phyloP scores from a whole-genome alignment of 2,329 filamentous ascomycete genomes.

The Neonectria sp. region DNA sequence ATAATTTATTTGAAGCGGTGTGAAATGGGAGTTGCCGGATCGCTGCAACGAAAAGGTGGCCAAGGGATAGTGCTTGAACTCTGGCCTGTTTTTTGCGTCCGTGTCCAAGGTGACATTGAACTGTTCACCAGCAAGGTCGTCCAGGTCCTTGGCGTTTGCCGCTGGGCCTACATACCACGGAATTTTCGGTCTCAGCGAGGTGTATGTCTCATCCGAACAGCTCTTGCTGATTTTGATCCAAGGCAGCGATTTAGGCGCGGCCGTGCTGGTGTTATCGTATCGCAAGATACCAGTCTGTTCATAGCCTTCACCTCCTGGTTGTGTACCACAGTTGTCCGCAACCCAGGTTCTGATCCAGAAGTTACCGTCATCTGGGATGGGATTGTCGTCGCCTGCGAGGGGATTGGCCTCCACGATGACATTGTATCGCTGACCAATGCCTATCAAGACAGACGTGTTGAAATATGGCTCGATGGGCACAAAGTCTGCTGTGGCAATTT shows the following conservation, averaged over 20 bases:
- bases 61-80: constrained; percentile 31
- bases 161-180: constrained; percentile 41
- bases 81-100: neutral
- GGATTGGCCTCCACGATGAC: constrained; percentile 40
- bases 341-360: constrained; percentile 44
- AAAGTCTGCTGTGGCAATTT: constrained; percentile 37
- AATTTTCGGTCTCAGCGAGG: constrained; percentile 33
- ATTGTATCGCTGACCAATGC: constrained; percentile 42
- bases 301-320: constrained; percentile 25
- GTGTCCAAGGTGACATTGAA: constrained; percentile 37
- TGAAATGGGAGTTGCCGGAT: constrained; percentile 19
- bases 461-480: constrained; percentile 40
- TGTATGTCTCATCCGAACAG: constrained; percentile 40
- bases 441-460: constrained; percentile 31
- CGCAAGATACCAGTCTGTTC: constrained; percentile 38
- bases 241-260: constrained; percentile 14
- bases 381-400: constrained; percentile 25
- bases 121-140: constrained; percentile 22
- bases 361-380: constrained; percentile 35
- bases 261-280: constrained; percentile 27
- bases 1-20: constrained; percentile 38
- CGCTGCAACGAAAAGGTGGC: constrained; percentile 33
- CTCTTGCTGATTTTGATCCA: constrained; percentile 28
- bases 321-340: constrained; percentile 10
- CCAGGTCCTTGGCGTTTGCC: constrained; percentile 26